phyloP scores from a whole-genome alignment of 441 rosid species.

The Mallotus repandus region DNA sequence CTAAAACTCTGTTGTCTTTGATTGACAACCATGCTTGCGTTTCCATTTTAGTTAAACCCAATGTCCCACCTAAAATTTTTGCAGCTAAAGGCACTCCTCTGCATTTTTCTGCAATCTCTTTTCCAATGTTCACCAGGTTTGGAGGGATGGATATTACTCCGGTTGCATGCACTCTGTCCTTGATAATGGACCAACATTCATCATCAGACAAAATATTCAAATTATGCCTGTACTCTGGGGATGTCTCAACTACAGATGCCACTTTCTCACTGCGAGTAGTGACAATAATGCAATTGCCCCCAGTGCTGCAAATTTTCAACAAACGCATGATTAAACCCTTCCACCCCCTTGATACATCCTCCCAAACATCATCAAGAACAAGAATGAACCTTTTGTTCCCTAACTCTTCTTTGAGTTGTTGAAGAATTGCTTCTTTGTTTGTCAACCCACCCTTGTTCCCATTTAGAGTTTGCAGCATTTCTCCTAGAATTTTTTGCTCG shows the following conservation, averaged over 20 bases:
- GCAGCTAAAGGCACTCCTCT: conserved; percentile 32
- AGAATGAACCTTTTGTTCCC: conserved; percentile 24
- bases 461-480: conserved; percentile 18
- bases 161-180: conserved; percentile 8
- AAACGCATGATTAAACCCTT: conserved; percentile 4
- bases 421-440: conserved; percentile 5
- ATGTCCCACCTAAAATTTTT: conserved; percentile 24
- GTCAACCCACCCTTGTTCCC: background rate
- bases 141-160: background rate
- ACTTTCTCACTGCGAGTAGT: conserved; percentile 24
- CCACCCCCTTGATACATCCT: conserved; percentile 9
- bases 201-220: background rate
- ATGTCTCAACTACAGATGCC: background rate
- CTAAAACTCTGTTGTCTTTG: background rate
- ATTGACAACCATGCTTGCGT: conserved; percentile 23
- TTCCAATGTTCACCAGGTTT: conserved; percentile 14
- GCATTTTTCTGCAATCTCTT: conserved; percentile 24
- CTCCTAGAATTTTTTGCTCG: conserved; percentile 4
- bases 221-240: background rate
- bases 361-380: conserved; percentile 38
- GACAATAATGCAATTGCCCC: conserved; percentile 19
- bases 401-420: conserved; percentile 10
- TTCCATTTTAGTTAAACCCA: background rate
- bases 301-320: background rate
- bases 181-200: conserved; percentile 29